A percentile compares a stretch with the other conserved stretches of the same genome.
phyloP scores from a whole-genome alignment of 169 alveolate genomes.

The Hepatocystis sp. region DNA sequence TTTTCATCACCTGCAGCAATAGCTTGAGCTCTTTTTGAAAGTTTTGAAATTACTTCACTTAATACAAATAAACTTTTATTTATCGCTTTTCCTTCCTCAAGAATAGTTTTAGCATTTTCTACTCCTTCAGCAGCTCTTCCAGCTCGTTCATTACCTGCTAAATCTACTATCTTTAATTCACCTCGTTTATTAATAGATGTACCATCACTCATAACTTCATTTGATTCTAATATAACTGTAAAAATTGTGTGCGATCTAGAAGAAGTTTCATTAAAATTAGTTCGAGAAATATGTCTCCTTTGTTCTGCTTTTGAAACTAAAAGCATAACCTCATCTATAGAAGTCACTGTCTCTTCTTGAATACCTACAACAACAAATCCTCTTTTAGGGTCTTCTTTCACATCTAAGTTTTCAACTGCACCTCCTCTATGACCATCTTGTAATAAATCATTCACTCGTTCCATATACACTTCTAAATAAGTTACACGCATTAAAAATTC shows the following conservation, averaged over 20 bases:
- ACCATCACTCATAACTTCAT: conserved; percentile 80
- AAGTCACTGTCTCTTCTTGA: conserved; percentile 85
- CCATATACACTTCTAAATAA: conserved; percentile 90
- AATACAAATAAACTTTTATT: conserved; percentile 79
- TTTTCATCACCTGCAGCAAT: conserved; percentile 79
- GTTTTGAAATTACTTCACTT: conserved; percentile 85
- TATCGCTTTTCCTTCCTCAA: conserved; percentile 86
- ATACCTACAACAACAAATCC: conserved; percentile 88
- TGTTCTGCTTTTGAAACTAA: conserved; percentile 86
- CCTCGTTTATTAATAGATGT: conserved; percentile 82
- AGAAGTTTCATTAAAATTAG: conserved; percentile 89
- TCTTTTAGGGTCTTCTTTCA: conserved; percentile 89
- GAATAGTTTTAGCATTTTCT: conserved; percentile 80
- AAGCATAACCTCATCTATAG: conserved; percentile 86
- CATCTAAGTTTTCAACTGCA: conserved; percentile 83
- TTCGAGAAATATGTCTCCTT: conserved; percentile 86
- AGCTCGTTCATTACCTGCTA: conserved; percentile 87
- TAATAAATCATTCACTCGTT: conserved; percentile 88
- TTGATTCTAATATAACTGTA: conserved; percentile 83
- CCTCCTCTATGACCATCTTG: conserved; percentile 85
- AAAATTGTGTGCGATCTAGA: conserved; percentile 90
- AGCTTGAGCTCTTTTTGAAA: conserved; percentile 83
- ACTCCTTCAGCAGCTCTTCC: conserved; percentile 85
- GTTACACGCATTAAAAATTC: conserved; percentile 88
- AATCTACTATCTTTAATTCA: conserved; percentile 82